Base-by-base conservation (phyloP, 805 yeast species). In the Starmerella vitae region DNA sequence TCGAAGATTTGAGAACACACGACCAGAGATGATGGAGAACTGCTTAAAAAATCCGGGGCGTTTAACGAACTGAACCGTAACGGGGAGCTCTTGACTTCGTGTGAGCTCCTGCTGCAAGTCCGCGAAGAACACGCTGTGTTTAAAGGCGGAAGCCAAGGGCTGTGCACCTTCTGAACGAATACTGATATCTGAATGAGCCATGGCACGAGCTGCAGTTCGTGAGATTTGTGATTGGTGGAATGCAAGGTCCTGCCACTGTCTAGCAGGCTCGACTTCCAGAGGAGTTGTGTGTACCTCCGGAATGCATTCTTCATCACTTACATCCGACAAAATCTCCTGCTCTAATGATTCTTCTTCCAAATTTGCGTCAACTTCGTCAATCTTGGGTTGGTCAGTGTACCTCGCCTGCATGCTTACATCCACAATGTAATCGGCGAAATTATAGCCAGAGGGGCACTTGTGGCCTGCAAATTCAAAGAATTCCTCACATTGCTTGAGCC, bases 1-100 rank as follows among this genome's bases (percentile, higher is more conserved):
- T 64, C 86, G 88, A 33, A 85, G 68, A 59, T 91, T 91, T 54
- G 84, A 85, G 65, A 91, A 88, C 0, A 95, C 80, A 53, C 98
- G 70, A 15, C 84, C 77, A 6, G 86, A 74, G 37, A 91, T 62
- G 43, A 91, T 76, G n/a, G 65, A 41, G 31, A 85, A 61, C 55
- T 91, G 97, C 13, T 70, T 66, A 3, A 63, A 44, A 47, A 83
- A 64, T 0, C 72, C 62, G 1, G 94, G 91, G 41, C 65, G 67
- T 34, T 63, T 59, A 8, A 37, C 20, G 8, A 39, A 38, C 27
- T 30, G 24, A 39, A 24, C 40, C 28, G 20, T 36, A 43, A 26
- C 46, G 34, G 34, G 45, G 51, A 14, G 48, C 45, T 42, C 28
- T n/a, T 26, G 19, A 4, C 35, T 30, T 4, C 9, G 26, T 10